phyloP scores from a whole-genome alignment of 148 eudicot genomes.

The Silene uniflora region DNA sequence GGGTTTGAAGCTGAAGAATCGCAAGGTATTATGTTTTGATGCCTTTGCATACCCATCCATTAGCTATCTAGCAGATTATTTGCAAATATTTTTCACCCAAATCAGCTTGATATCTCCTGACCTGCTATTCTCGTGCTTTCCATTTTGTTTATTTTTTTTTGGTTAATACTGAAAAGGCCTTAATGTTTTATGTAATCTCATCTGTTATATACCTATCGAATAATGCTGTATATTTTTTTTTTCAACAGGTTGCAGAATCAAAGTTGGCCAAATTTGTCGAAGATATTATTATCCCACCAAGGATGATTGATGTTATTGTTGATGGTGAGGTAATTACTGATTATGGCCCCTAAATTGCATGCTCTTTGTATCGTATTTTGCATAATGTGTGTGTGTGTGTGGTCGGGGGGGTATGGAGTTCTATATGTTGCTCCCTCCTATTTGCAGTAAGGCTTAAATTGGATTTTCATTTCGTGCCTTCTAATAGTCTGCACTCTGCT shows the following conservation, averaged over 20 bases:
- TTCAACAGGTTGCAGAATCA: conserved; percentile 82
- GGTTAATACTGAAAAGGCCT: not conserved
- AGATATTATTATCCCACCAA: conserved; percentile 94
- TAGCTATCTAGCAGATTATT: not conserved
- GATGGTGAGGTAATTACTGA: conserved; percentile 75
- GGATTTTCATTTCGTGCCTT: not conserved
- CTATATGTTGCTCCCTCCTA: not conserved
- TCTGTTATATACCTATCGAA: not conserved
- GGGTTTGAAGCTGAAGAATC: conserved; percentile 96
- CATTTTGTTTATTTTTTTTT: not conserved
- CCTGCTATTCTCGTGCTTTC: too few relatives aligned
- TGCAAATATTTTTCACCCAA: not conserved
- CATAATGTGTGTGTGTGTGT: too few relatives aligned
- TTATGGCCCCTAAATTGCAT: conserved; percentile 6
- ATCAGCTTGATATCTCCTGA: too few relatives aligned
- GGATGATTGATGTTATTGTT: conserved; percentile 90
- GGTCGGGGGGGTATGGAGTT: not conserved
- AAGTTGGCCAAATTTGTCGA: conserved; percentile 94
- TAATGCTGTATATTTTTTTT: conserved; percentile 13
- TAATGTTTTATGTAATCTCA: not conserved
- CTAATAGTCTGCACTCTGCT: too few relatives aligned
- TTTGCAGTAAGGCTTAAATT: conserved; percentile 4
- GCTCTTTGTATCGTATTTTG: not conserved
- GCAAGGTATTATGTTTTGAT: conserved; percentile 59
- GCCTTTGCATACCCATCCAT: not conserved